Conservation (phyloP, 805 yeast genomes). For the Saccharomyces paradoxus region DNA sequence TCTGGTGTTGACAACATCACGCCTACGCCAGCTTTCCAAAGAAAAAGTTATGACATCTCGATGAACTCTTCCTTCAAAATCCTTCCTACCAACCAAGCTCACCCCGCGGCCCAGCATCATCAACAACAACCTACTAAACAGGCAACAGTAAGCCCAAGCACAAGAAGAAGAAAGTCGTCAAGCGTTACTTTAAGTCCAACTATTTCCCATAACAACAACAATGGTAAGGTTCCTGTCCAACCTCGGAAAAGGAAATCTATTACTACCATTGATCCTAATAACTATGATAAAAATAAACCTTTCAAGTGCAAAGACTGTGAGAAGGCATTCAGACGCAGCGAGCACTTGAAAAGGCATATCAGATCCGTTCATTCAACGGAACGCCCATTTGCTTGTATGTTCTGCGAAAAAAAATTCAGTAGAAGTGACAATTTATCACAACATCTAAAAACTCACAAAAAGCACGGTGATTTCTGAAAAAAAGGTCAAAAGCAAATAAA, state of each 20-base stretch:
- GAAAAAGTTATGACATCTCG: slow-evolving; percentile 9
- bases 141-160: background rate
- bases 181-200: slow-evolving; percentile 6
- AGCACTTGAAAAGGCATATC: slow-evolving; percentile 60
- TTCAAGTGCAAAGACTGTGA: slow-evolving; percentile 34
- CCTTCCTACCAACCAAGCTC: background rate
- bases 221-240: background rate
- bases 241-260: background rate
- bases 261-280: background rate
- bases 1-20: slow-evolving; percentile 13
- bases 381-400: slow-evolving; percentile 51
- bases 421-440: slow-evolving; percentile 61
- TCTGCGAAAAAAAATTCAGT: slow-evolving; percentile 55
- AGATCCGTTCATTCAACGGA: slow-evolving; percentile 57
- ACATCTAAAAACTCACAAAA: slow-evolving; percentile 49
- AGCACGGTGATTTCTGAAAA: slow-evolving; percentile 28
- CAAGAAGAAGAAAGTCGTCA: slow-evolving; percentile 8
- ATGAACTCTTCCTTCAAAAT: slow-evolving; percentile 6
- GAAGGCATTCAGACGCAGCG: slow-evolving; percentile 50
- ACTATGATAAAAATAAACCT: slow-evolving; percentile 29
- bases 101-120: background rate
- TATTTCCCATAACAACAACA: background rate
- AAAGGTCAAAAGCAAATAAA: background rate
- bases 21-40: slow-evolving; percentile 7
- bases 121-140: background rate